Evolutionary conservation across 352 stramenopile species (phyloP).

Genomic region (Phytopythium ostracodes): DNA sequence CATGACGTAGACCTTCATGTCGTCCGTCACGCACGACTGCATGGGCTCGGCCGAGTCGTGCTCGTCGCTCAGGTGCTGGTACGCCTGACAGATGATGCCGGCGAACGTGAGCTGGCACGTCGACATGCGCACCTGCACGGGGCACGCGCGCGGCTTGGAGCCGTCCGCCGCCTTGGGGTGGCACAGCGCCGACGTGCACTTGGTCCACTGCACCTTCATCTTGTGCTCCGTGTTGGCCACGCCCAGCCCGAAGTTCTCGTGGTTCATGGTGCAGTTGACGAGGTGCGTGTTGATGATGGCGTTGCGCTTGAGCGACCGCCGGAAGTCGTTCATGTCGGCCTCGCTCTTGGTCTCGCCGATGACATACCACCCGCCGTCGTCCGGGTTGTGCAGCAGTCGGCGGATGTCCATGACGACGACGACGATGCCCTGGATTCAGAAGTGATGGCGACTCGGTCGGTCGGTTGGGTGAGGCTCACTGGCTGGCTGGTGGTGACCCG

Average conservation of each 20-base stretch:
- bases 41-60: slow-evolving; percentile 70
- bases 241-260: slow-evolving; percentile 43
- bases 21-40: slow-evolving; percentile 66
- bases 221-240: slow-evolving; percentile 55
- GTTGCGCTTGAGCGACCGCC: slow-evolving; percentile 73
- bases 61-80: slow-evolving; percentile 72
- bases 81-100: slow-evolving; percentile 70
- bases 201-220: slow-evolving; percentile 85
- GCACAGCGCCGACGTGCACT: slow-evolving; percentile 75
- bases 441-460: too few species aligned
- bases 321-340: slow-evolving; percentile 70
- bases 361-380: slow-evolving; percentile 74
- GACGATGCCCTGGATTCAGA: slow-evolving; percentile 19
- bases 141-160: slow-evolving; percentile 38
- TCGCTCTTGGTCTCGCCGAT: slow-evolving; percentile 74
- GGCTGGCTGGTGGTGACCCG: not conserved
- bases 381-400: slow-evolving; percentile 69
- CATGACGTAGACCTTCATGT: slow-evolving; percentile 73
- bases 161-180: slow-evolving; percentile 52
- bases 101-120: slow-evolving; percentile 75
- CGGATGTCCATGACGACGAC: slow-evolving; percentile 54
- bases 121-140: slow-evolving; percentile 77
- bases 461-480: too few species aligned
- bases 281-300: slow-evolving; percentile 84
- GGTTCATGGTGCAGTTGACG: slow-evolving; percentile 80